Evolutionary conservation across 345 rosid genomes (phyloP).

Genomic region (Murraya paniculata): DNA sequence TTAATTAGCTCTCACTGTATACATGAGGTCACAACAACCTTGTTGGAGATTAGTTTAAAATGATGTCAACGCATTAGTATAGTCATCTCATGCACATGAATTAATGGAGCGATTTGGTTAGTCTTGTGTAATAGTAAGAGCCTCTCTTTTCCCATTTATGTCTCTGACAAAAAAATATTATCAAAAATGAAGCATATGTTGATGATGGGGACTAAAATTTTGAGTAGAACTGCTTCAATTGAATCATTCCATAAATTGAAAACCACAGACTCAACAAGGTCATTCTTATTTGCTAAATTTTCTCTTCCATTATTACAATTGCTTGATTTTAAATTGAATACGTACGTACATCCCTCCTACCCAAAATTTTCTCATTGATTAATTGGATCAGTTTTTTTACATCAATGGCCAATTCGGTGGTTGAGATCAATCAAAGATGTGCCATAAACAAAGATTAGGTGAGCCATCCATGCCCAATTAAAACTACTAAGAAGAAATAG

Average conservation of each 20-base stretch:
- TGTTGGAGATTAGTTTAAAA: too few species aligned
- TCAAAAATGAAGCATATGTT: too few species aligned
- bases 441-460: constrained; percentile 3
- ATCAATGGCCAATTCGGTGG: constrained; percentile 3
- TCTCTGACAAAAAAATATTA: too few species aligned
- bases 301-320: background rate
- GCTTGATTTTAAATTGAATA: background rate
- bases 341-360: background rate
- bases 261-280: background rate
- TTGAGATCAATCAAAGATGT: constrained; percentile 14
- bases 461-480: constrained; percentile 2
- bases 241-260: background rate
- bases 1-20: too few species aligned
- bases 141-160: too few species aligned
- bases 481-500: background rate
- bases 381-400: background rate
- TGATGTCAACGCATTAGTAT: too few species aligned
- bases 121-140: background rate
- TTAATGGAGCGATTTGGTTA: background rate
- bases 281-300: background rate
- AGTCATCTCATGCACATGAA: too few species aligned
- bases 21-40: too few species aligned
- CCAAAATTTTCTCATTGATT: background rate
- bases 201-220: background rate
- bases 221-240: background rate